Conservation (phyloP, 257 asterid genomes). For the Agastache rugosa region DNA sequence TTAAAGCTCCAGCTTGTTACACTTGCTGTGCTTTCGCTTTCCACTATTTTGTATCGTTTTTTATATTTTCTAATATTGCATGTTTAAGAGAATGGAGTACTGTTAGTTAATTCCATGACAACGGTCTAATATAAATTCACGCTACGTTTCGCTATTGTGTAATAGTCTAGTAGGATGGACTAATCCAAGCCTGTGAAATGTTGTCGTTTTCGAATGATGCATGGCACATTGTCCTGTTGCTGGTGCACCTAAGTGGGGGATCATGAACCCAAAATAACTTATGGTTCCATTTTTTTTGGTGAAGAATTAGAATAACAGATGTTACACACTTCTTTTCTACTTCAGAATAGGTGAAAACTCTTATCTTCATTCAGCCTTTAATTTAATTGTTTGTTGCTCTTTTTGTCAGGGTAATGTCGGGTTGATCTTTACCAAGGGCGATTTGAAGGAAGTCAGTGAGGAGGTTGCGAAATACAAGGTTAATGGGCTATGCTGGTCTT, state of each 20-base stretch:
- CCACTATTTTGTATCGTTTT: neutral
- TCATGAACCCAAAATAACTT: no score
- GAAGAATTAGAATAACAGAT: no score
- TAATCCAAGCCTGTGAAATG: no score
- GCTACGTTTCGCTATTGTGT: neutral
- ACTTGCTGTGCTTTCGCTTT: neutral
- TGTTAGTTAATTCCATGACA: neutral
- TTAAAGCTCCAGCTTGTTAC: neutral
- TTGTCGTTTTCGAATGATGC: no score
- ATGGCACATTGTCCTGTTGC: neutral
- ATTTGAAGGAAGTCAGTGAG: conserved; percentile 89
- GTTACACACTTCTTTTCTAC: neutral
- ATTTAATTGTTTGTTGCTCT: neutral
- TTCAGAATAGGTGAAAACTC: neutral
- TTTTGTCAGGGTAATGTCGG: conserved; percentile 80
- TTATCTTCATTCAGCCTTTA: neutral
- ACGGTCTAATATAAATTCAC: neutral
- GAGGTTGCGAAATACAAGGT: conserved; percentile 88
- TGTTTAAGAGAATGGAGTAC: neutral
- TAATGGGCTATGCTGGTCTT: neutral
- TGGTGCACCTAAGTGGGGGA: no score
- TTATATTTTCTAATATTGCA: neutral
- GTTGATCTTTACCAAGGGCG: conserved; percentile 85
- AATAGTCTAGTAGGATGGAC: neutral
- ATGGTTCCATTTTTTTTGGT: no score